These are phyloP conservation scores for Chalciporus piperatus DNA, from an alignment of 768 basidiomycete species.

Conservation along the genomic window DNA sequence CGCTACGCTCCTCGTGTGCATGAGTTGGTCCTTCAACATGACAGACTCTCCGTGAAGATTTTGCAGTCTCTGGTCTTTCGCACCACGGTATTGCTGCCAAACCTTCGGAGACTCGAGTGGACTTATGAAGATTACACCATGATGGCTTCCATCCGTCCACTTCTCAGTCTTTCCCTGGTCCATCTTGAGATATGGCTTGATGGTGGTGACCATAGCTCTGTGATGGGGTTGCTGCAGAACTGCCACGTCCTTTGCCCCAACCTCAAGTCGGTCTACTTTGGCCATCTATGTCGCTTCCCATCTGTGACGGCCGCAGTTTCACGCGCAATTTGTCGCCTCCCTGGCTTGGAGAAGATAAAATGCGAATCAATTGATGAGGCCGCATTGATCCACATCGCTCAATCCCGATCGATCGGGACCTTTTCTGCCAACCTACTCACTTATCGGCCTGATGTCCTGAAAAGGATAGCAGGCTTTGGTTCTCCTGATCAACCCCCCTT, in stretches of 20 bases:
- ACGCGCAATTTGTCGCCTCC: slow-evolving; percentile 2
- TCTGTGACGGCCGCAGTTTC: not conserved
- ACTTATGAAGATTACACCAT: not conserved
- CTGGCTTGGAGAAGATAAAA: not conserved
- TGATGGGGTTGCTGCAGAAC: slow-evolving; percentile 3
- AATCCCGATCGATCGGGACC: not conserved
- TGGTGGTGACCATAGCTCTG: not conserved
- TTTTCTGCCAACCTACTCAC: not conserved
- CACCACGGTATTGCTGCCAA: slow-evolving; percentile 8
- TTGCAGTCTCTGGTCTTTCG: slow-evolving; percentile 2
- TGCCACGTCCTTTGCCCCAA: slow-evolving; percentile 5
- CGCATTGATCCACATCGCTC: not conserved
- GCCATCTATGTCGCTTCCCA: not conserved
- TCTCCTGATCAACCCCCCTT: not conserved
- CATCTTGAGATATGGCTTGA: slow-evolving; percentile 1
- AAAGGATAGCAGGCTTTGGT: not conserved
- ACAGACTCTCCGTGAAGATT: not conserved
- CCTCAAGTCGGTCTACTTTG: slow-evolving; percentile 4
- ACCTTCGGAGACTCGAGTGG: slow-evolving; percentile 5
- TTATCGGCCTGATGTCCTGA: not conserved
- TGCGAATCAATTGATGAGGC: slow-evolving; percentile 1
- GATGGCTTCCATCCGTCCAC: not conserved
- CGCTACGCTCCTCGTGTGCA: slow-evolving; percentile 7
- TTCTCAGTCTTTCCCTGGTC: slow-evolving; percentile 9
- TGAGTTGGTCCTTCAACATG: not conserved